Base-by-base conservation (phyloP, 2,329 filamentous ascomycete genomes). In the Apiospora aurea region DNA sequence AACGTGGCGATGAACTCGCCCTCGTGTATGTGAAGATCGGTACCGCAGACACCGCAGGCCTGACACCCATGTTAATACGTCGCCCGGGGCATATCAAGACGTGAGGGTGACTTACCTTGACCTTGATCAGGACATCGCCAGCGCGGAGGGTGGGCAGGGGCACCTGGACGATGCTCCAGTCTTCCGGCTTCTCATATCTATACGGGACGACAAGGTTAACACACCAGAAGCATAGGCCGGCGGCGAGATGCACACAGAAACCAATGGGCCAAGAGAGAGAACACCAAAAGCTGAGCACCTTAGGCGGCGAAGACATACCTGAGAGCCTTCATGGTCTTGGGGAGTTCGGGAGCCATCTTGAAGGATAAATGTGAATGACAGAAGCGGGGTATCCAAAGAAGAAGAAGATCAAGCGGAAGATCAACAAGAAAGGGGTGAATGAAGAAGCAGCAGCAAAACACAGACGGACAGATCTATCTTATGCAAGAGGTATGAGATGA, bases 1-100 rank as follows among this genome's bases (percentile, higher is more conserved):
- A 92, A 92, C 82, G 90, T 83, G 75, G 83, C 84, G 61, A 86
- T 85, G 76, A 93, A 93, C 82, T 93, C 90, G 77, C 91, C 91
- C 80, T 92, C 89, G 78, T 93, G 90, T 77, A 90, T 91, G 77
- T 91, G 89, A 80, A 80, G 71, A 72, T 85, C 80, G 71, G 82
- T 83, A 75, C 82, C 82, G 69, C 78, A 78, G 69, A 80, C 80
- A 76, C 79, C 79, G 69, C 79, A 80, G 69, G 79, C 78, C 79
- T 80, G 69, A 79, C 47, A 53, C 49, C 2, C 2, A 29, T 71
- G 70, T 79, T 73, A 78, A 69, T 73, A 72, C 41, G 67, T 41
- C 8, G 57, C 51, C 34, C 24, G 21, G n/a, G 29, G 6, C 41
- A 21, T 21, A 7, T 14, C 69, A 47, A n/a, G 41, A 26, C 34